Evolutionary conservation across 805 yeast species (phyloP), one percentile per base, ranked within the genome.

Genomic region (Cyberlindnera galapagoensis): DNA sequence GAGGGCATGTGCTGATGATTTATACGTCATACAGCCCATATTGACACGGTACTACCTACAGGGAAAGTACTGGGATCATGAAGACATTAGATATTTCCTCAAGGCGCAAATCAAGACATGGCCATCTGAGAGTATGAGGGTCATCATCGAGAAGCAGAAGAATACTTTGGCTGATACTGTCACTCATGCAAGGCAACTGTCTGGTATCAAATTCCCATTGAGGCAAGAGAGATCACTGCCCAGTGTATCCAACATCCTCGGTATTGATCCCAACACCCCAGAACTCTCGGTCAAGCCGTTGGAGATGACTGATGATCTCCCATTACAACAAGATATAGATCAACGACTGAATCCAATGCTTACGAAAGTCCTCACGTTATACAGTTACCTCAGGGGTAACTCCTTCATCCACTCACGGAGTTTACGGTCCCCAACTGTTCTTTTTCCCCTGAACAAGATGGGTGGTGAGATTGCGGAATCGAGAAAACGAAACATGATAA

Each of bases 381-480:
- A 45, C 30, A 30, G 37, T 14, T 48, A 48, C 21, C 18, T 51
- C 2, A 28, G 33, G 18, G 18, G 34, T 0, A 25, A 27, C 9
- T 13, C 25, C 2, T 36, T 35, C 22, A 6, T 47, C 1, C 51
- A 47, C 17, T 31, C 47, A 3, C 45, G 48, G 17, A 45, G 31
- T 9, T 22, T 51, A 5, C 29, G 33, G 3, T 22, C 44, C 1
- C 38, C 51, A 1, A 38, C 35, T 3, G 52, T 37, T 1, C 9
- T 28, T 2, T 31, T 49, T 12, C 56, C 56, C 4, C 16, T 43
- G 7, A 44, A 42, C 2, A 11, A 28, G 2, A 14, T 40, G 1
- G 56, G 54, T 13, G 40, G 41, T 11, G 49, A 44, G 13, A 34
- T 51, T 12, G 31, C 54, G 1, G 33, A 37, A 9, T 29, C 35